Base-by-base conservation (phyloP, 495 filamentous ascomycete genomes). In the Penicillium antarcticum region DNA sequence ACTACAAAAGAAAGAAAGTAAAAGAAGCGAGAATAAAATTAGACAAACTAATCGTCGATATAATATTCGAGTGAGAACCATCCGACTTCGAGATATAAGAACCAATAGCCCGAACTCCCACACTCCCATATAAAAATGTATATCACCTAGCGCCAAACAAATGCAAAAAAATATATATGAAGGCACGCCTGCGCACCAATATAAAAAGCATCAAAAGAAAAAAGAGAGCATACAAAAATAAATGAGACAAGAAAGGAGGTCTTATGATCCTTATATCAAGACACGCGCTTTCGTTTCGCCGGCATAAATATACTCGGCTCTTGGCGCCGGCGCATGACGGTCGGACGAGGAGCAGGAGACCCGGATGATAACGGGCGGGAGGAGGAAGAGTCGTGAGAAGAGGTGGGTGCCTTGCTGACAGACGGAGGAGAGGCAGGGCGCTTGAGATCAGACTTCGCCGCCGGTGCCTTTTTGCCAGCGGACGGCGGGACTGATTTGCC, bases 301-400 rank as follows among this genome's bases (percentile, higher is more conserved):
- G 68, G 72, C 35, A 75, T 71, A 54, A 76, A 74, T 2, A 74
- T 54, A 49, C 58, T 71, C 2, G 65, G 66, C 12, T 65, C 48
- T 5, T 67, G 57, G 41, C 72, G 59, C 44, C 70, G 72, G 17
- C 66, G 65, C 31, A 67, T 51, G 4, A 62, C 38, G 31, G 55
- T 48, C 12, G 55, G 63, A 14, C 66, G 66, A 7, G 52, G 40
- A 14, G 60, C 51, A 5, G 60, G 19, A 34, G 47, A 29, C 29
- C 29, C 37, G 38, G 47, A 42, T 26, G 47, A 33, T 18, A 37
- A 14, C 38, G 17, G 37, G 29, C 29, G 12, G 5, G 24, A 23
- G 10, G 34, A 21, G 1, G 23, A 10, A 38, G 45, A 24, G 2
- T 9, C 26, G 2, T 29, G 26, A 39, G 34, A 31, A 7, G 40